Conservation (phyloP, 1,139 yeast genomes). For the Pichia sp. region DNA sequence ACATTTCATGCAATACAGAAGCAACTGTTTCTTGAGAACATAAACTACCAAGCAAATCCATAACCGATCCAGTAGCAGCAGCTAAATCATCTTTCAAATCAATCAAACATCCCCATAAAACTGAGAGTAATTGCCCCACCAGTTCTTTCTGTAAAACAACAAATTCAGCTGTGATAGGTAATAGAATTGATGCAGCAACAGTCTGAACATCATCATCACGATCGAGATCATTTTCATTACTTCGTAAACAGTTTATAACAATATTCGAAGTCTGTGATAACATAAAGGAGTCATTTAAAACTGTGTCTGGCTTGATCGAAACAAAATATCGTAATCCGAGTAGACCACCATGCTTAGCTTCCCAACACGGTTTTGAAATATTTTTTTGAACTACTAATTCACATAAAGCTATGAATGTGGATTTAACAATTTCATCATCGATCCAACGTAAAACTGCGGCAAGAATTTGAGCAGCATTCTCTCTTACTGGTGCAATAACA, state of each 20-base stretch:
- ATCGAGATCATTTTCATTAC: slow-evolving; percentile 39
- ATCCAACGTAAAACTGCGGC: slow-evolving; percentile 82
- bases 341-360: slow-evolving; percentile 98
- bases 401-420: slow-evolving; percentile 60
- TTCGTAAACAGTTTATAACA: slow-evolving; percentile 70
- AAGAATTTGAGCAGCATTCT: slow-evolving; percentile 89
- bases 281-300: slow-evolving; percentile 51
- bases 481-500: slow-evolving; percentile 97
- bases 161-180: slow-evolving; percentile 84
- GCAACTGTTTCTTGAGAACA: slow-evolving; percentile 79
- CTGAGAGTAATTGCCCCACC: slow-evolving; percentile 59
- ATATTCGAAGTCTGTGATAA: slow-evolving; percentile 70
- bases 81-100: slow-evolving; percentile 85
- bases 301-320: slow-evolving; percentile 75
- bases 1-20: slow-evolving; percentile 58
- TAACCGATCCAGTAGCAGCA: slow-evolving; percentile 91
- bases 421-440: slow-evolving; percentile 45
- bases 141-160: slow-evolving; percentile 56
- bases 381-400: slow-evolving; percentile 64
- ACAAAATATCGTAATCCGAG: slow-evolving; percentile 89
- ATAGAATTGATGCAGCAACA: slow-evolving; percentile 86
- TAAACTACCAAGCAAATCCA: slow-evolving; percentile 85
- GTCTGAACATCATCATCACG: slow-evolving; percentile 94
- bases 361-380: slow-evolving; percentile 58
- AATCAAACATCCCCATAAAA: slow-evolving; percentile 82